Percentiles rank a stretch among this genome's conserved stretches.
phyloP scores from a whole-genome alignment of 2,329 filamentous ascomycete species.

The Stagonosporopsis cucurbitacearum region DNA sequence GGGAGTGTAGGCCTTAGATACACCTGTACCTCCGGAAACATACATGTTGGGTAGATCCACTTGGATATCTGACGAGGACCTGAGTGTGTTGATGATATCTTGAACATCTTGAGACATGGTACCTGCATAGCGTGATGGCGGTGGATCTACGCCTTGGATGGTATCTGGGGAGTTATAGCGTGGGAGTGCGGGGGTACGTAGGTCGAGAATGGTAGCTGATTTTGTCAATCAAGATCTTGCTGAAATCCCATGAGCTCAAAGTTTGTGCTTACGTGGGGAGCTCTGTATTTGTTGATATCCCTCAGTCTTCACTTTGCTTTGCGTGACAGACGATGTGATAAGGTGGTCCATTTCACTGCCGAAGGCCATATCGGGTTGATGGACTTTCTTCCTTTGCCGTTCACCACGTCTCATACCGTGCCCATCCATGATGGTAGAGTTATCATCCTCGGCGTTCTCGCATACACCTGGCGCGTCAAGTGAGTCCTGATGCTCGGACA shows the following conservation, averaged over 20 bases:
- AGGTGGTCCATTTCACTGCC: conserved; percentile 14
- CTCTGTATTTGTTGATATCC: not conserved
- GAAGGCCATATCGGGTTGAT: conserved; percentile 4
- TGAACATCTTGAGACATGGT: conserved; percentile 3
- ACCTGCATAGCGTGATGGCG: not conserved
- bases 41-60: conserved; percentile 29
- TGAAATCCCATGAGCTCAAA: not conserved
- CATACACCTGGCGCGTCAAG: not conserved
- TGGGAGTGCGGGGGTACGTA: not conserved
- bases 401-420: not conserved
- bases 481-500: not conserved
- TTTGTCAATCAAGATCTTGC: not conserved
- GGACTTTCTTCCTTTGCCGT: not conserved
- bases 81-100: conserved; percentile 10
- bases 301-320: not conserved
- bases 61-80: not conserved
- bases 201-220: not conserved
- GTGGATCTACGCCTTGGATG: not conserved
- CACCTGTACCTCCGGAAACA: not conserved
- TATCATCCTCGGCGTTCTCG: not conserved
- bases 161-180: not conserved
- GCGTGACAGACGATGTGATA: conserved; percentile 1
- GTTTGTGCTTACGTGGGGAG: conserved; percentile 1
- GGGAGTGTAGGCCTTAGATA: conserved; percentile 26
- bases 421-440: not conserved